phyloP scores from a whole-genome alignment of 2,329 filamentous ascomycete species.

The Hymenoscyphus linearis region DNA sequence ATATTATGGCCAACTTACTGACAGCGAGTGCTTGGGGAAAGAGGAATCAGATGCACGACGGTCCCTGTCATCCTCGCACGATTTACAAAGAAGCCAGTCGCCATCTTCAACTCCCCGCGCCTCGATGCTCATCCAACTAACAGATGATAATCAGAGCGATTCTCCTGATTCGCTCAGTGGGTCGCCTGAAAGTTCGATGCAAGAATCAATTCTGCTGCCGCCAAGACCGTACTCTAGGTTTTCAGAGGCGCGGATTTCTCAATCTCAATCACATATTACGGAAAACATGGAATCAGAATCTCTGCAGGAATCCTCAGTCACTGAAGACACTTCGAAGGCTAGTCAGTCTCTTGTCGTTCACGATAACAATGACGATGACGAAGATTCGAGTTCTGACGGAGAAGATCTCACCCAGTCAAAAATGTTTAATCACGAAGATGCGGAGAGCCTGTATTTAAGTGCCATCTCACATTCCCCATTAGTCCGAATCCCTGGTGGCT shows the following conservation, averaged over 20 bases:
- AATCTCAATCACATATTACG: slow-evolving; percentile 26
- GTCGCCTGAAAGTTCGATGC: slow-evolving; percentile 9
- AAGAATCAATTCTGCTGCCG: slow-evolving; percentile 28
- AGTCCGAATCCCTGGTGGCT: slow-evolving; percentile 24
- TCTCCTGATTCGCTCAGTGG: slow-evolving; percentile 2
- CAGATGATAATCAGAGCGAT: slow-evolving; percentile 18
- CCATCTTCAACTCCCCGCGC: slow-evolving; percentile 49
- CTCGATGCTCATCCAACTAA: slow-evolving; percentile 33
- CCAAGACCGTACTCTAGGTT: slow-evolving; percentile 21
- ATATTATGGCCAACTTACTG: slow-evolving; percentile 30
- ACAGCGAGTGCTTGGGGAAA: slow-evolving; percentile 28
- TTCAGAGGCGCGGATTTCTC: slow-evolving; percentile 27
- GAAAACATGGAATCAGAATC: background rate
- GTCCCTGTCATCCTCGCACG: slow-evolving; percentile 7
- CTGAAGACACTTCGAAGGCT: background rate
- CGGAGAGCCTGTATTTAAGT: slow-evolving; percentile 84
- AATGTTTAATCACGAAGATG: slow-evolving; percentile 73
- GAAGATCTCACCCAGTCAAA: slow-evolving; percentile 60
- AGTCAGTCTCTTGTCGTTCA: background rate
- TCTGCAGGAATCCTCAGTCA: background rate
- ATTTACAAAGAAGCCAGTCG: slow-evolving; percentile 28
- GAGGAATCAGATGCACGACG: slow-evolving; percentile 29
- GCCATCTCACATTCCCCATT: slow-evolving; percentile 48
- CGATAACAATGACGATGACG: background rate
- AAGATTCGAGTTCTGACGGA: slow-evolving; percentile 15